phyloP scores from a whole-genome alignment of 2,329 filamentous ascomycete genomes.

The Microcyclospora tardicrescens region DNA sequence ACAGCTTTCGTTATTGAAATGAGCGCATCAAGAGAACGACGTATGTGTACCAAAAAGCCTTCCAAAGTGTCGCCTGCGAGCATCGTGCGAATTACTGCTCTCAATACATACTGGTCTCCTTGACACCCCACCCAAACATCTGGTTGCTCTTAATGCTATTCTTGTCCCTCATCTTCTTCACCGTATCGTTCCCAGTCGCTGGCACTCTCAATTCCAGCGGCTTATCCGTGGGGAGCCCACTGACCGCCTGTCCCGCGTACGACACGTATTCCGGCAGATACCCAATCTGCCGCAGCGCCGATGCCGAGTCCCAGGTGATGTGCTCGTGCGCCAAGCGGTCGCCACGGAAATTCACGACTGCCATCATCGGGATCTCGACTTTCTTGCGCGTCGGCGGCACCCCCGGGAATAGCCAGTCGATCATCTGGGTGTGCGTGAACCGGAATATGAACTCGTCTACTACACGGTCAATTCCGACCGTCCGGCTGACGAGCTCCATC shows the following conservation, averaged over 20 bases:
- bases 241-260: too few relatives aligned
- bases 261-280: too few relatives aligned
- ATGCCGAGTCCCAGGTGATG: slow-evolving; percentile 49
- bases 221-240: slow-evolving; percentile 22
- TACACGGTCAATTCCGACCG: slow-evolving; percentile 42
- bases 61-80: too few relatives aligned
- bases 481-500: slow-evolving; percentile 42
- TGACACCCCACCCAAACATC: slow-evolving; percentile 34
- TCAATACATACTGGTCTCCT: neutral
- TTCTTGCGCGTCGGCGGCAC: slow-evolving; percentile 42
- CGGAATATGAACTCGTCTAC: slow-evolving; percentile 46
- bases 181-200: slow-evolving; percentile 43
- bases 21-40: too few relatives aligned
- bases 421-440: slow-evolving; percentile 43
- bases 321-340: slow-evolving; percentile 44
- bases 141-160: slow-evolving; percentile 39
- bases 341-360: slow-evolving; percentile 40
- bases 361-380: slow-evolving; percentile 45
- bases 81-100: too few relatives aligned
- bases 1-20: too few relatives aligned
- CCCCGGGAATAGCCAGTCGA: slow-evolving; percentile 46
- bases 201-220: slow-evolving; percentile 49
- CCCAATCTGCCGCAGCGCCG: slow-evolving; percentile 28
- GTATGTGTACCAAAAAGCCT: too few relatives aligned
- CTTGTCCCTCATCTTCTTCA: slow-evolving; percentile 39